Conservation (phyloP, 2,329 filamentous ascomycete species). For the Aspergillus candidus region DNA sequence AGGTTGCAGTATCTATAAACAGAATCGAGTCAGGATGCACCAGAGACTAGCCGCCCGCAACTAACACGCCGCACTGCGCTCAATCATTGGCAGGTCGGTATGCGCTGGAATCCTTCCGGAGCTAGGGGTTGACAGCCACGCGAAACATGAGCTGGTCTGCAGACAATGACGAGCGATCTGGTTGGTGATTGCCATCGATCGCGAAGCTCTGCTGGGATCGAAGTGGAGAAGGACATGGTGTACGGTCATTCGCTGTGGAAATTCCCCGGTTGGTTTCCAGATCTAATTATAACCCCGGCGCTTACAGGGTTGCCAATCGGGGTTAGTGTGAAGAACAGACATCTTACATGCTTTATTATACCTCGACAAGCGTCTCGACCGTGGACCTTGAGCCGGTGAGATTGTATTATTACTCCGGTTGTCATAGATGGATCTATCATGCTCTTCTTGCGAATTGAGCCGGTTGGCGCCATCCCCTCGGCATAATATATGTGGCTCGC, state of each 20-base stretch:
- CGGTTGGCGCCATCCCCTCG: too few relatives aligned
- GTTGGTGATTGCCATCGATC: background rate
- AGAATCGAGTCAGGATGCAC: constrained; percentile 18
- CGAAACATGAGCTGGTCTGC: constrained; percentile 16
- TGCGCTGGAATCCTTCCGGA: constrained; percentile 17
- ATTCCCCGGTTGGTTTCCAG: constrained; percentile 20
- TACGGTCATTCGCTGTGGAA: constrained; percentile 4
- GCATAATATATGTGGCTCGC: too few relatives aligned
- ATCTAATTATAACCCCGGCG: constrained; percentile 15
- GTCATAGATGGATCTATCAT: too few relatives aligned
- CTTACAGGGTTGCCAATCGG: constrained; percentile 15
- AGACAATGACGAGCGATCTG: background rate
- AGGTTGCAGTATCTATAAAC: constrained; percentile 21
- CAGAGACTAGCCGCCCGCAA: constrained; percentile 20
- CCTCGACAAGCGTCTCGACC: too few relatives aligned
- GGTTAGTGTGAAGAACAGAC: constrained; percentile 22
- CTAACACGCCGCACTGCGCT: constrained; percentile 7
- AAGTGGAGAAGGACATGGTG: background rate
- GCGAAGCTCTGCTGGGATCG: background rate
- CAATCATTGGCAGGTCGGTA: constrained; percentile 18
- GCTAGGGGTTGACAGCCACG: constrained; percentile 13
- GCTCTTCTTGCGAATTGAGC: too few relatives aligned
- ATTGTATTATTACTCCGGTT: too few relatives aligned
- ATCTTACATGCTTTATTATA: constrained; percentile 1
- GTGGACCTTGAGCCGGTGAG: too few relatives aligned